phyloP scores from a whole-genome alignment of 768 basidiomycete species.

The Lentinus tigrinus region DNA sequence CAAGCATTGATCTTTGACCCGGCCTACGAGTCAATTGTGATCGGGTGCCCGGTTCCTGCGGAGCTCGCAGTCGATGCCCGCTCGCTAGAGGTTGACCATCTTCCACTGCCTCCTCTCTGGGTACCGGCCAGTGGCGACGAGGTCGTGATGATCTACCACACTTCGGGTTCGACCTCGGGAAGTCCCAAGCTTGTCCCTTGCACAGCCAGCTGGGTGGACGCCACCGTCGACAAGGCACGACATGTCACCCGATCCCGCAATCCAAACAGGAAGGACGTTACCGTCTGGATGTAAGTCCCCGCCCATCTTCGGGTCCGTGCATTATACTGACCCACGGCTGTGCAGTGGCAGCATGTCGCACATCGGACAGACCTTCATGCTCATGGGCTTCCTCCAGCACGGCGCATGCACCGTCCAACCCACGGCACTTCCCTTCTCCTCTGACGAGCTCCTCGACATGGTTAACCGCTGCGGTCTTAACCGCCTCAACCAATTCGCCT shows the following conservation, averaged over 20 bases:
- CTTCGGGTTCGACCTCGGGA: constrained; percentile 81
- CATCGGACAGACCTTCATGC: constrained; percentile 75
- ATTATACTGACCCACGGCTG: constrained; percentile 32
- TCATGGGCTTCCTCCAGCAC: constrained; percentile 69
- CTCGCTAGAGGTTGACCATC: constrained; percentile 35
- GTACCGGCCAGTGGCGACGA: constrained; percentile 37
- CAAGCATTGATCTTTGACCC: constrained; percentile 64
- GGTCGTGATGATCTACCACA: constrained; percentile 70
- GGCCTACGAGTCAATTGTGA: constrained; percentile 46
- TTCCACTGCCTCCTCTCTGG: constrained; percentile 44
- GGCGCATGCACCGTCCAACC: constrained; percentile 75
- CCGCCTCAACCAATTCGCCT: constrained; percentile 72
- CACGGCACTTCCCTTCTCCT: constrained; percentile 60
- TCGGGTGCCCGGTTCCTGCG: constrained; percentile 47
- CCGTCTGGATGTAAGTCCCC: constrained; percentile 65
- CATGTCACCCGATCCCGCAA: constrained; percentile 49
- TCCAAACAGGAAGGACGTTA: constrained; percentile 61
- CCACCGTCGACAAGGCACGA: constrained; percentile 60
- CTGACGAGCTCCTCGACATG: constrained; percentile 73
- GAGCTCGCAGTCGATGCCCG: constrained; percentile 44
- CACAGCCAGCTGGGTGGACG: constrained; percentile 63
- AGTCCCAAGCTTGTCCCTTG: constrained; percentile 78
- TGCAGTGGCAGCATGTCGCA: constrained; percentile 82
- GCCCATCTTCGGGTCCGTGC: constrained; percentile 16
- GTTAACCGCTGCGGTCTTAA: constrained; percentile 65